Percentiles rank a stretch among this genome's conserved stretches.
Evolutionary conservation across 169 alveolate genomes (phyloP).

Genomic region (Toxoplasma gondii): DNA sequence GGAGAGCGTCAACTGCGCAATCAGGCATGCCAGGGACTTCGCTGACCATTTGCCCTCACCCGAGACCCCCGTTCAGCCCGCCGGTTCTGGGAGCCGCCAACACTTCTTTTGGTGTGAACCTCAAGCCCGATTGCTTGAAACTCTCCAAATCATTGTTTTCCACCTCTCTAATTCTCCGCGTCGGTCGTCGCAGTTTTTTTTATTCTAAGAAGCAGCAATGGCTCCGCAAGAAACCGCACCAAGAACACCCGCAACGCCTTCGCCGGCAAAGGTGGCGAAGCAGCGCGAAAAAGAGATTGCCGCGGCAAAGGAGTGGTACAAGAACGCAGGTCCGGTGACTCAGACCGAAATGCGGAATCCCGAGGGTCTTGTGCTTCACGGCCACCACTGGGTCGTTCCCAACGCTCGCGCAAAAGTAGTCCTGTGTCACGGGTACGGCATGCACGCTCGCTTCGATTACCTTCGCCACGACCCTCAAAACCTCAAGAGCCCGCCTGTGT

Average conservation of each 20-base stretch:
- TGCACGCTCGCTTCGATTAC: slow-evolving; percentile 33
- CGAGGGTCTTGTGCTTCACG: not conserved
- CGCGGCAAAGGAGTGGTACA: not conserved
- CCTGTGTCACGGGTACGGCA: slow-evolving; percentile 2
- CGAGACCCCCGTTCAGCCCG: too few relatives aligned
- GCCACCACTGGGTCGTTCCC: slow-evolving; percentile 27
- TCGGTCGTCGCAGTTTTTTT: not conserved
- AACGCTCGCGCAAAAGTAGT: not conserved
- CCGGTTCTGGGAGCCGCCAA: too few relatives aligned
- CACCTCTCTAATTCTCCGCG: not conserved
- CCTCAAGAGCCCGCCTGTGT: not conserved
- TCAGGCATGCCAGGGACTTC: too few relatives aligned
- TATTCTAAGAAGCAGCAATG: not conserved
- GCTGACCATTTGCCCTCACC: too few relatives aligned
- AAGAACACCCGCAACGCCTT: not conserved
- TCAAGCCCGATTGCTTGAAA: too few relatives aligned
- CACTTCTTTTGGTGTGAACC: too few relatives aligned
- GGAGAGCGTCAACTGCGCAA: too few relatives aligned
- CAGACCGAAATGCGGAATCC: slow-evolving; percentile 8
- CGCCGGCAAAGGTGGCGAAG: not conserved
- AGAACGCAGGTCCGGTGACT: not conserved
- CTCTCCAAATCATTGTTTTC: not conserved
- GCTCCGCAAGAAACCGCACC: not conserved
- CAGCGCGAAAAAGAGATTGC: not conserved
- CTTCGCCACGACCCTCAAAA: slow-evolving; percentile 17